phyloP scores from a whole-genome alignment of 2,329 filamentous ascomycete species.

The Periconia sp. region DNA sequence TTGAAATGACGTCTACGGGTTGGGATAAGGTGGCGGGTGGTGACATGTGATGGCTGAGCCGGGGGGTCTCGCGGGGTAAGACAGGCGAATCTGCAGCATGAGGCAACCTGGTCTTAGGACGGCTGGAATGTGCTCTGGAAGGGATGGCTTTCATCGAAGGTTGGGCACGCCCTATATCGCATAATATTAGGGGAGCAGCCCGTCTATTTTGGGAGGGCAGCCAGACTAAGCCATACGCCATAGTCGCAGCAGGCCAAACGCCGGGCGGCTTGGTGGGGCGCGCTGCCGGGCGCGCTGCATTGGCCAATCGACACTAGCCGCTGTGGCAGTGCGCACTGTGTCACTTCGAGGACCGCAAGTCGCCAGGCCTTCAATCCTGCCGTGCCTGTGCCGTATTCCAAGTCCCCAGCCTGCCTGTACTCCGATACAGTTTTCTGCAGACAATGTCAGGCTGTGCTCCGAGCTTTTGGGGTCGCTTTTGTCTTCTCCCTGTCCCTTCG shows the following conservation, averaged over 20 bases:
- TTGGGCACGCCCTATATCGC: too few relatives aligned
- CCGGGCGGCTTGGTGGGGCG: not conserved
- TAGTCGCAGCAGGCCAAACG: too few relatives aligned
- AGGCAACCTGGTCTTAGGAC: too few relatives aligned
- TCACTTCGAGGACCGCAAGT: not conserved
- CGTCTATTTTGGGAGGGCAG: too few relatives aligned
- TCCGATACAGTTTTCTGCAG: conserved; percentile 2
- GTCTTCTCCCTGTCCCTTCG: conserved; percentile 3
- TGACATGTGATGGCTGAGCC: not conserved
- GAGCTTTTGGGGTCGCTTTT: conserved; percentile 6
- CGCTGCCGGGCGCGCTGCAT: not conserved
- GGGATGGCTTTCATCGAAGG: too few relatives aligned
- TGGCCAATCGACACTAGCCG: not conserved
- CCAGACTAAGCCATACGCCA: too few relatives aligned
- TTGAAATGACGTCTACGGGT: not conserved
- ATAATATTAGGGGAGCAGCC: too few relatives aligned
- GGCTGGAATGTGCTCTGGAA: too few relatives aligned
- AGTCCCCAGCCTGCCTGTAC: conserved; percentile 7
- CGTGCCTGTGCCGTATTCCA: conserved; percentile 4
- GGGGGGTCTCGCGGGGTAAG: too few relatives aligned
- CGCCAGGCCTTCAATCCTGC: conserved; percentile 1
- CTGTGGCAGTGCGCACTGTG: conserved; percentile 1
- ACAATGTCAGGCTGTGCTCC: conserved; percentile 13
- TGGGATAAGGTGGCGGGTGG: not conserved
- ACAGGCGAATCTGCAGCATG: too few relatives aligned